These are phyloP conservation scores for Bretschneidera sinensis DNA, from an alignment of 345 rosid genomes.

Conservation along the genomic window DNA sequence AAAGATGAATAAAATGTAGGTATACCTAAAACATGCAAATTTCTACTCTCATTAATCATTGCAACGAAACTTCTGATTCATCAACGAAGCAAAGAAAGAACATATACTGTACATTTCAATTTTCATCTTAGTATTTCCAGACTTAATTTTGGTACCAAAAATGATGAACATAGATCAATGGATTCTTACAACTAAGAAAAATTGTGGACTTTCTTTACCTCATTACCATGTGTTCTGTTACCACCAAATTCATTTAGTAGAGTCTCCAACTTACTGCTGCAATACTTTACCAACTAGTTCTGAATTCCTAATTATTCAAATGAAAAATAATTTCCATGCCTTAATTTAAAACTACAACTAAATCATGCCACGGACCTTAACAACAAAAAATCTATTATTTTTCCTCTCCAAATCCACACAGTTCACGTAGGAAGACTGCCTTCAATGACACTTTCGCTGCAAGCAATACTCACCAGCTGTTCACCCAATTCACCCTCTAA, in stretches of 20 bases:
- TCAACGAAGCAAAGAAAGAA: background rate
- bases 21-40: background rate
- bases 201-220: background rate
- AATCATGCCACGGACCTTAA: background rate
- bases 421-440: background rate
- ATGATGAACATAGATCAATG: background rate
- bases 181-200: background rate
- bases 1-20: background rate
- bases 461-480: background rate
- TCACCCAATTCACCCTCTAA: background rate
- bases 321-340: background rate
- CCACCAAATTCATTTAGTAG: background rate
- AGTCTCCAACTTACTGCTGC: background rate
- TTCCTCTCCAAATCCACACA: background rate
- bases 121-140: background rate
- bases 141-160: background rate
- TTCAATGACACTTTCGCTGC: background rate
- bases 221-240: background rate
- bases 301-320: background rate
- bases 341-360: background rate
- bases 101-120: conserved; percentile 3
- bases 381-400: background rate
- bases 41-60: background rate
- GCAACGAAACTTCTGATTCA: background rate
- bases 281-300: background rate